A percentile compares a stretch with the other conserved stretches of the same genome.
Conservation (phyloP, 164 flowering plant genomes). For the grape (Vitis vinifera) region ASM3070453v1 NC_081807.1:5420501-5421000, state of each 20-base stretch:
- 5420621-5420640: too few species aligned
- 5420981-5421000: slow-evolving; percentile 44
- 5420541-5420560: too few species aligned
- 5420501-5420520: too few species aligned
- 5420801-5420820: neutral
- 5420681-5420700: slow-evolving; percentile 1
- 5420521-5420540: too few species aligned
- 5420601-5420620: too few species aligned
- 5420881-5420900: slow-evolving; percentile 50
- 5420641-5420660: neutral
- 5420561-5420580: too few species aligned
- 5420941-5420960: slow-evolving; percentile 54
- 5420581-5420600: too few species aligned
- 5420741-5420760: slow-evolving; percentile 32
- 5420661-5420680: neutral
- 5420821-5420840: neutral
- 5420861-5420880: neutral
- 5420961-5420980: slow-evolving; percentile 52
- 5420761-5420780: slow-evolving; percentile 21
- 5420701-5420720: slow-evolving; percentile 27
- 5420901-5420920: slow-evolving; percentile 56
- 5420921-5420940: slow-evolving; percentile 48
- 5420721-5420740: slow-evolving; percentile 20
- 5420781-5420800: slow-evolving; percentile 1
- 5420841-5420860: neutral